Percentiles rank a stretch among this genome's conserved stretches.
phyloP scores from a whole-genome alignment of 192 early-diverging fungal species.

The Backusella tarrabulga region DNA sequence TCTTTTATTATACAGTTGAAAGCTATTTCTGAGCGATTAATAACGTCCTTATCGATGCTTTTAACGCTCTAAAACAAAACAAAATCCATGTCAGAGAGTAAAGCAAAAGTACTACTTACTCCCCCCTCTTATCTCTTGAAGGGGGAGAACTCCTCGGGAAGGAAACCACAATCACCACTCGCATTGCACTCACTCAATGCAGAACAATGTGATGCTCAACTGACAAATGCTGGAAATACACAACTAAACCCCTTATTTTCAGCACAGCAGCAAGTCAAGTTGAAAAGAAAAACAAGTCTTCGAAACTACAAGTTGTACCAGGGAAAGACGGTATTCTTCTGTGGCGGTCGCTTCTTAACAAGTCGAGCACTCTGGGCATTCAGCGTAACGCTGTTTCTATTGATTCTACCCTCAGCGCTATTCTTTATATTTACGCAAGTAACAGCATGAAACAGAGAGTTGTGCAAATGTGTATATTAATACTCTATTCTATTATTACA shows the following conservation, averaged over 20 bases:
- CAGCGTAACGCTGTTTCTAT: slow-evolving; percentile 7
- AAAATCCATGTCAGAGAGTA: background rate
- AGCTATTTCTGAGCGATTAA: background rate
- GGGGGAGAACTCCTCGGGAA: background rate
- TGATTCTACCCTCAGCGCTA: slow-evolving; percentile 50
- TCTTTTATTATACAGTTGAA: background rate
- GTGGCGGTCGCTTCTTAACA: slow-evolving; percentile 58
- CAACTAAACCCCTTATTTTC: background rate
- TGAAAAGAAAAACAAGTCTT: background rate
- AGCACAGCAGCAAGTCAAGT: background rate
- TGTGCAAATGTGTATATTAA: background rate
- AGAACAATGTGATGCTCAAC: background rate
- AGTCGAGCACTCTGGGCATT: slow-evolving; percentile 60
- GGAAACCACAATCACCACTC: background rate
- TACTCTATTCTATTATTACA: background rate
- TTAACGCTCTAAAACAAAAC: background rate
- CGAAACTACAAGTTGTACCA: slow-evolving; percentile 45
- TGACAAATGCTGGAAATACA: background rate
- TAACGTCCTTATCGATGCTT: background rate
- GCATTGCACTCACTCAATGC: background rate
- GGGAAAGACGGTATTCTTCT: slow-evolving; percentile 57
- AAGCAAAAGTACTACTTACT: background rate
- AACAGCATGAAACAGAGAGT: background rate
- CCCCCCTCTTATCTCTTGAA: background rate
- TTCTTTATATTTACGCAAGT: slow-evolving; percentile 47